Evolutionary conservation across 2,329 filamentous ascomycete genomes (phyloP).

Genomic region (Venturia nashicola): DNA sequence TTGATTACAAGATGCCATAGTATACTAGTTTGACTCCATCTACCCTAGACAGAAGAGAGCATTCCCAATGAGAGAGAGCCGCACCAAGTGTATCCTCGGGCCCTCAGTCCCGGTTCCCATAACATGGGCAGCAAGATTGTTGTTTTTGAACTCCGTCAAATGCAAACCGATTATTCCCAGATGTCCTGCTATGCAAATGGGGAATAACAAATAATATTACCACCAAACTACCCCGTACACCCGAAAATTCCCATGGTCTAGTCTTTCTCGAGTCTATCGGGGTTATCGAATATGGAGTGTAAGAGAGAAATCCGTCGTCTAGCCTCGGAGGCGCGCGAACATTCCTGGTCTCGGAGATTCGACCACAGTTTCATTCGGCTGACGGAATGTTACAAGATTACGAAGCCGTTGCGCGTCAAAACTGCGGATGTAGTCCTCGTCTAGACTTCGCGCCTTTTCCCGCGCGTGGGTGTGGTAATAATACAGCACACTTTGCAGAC

Average conservation of each 20-base stretch:
- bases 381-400: slow-evolving; percentile 21
- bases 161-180: not conserved
- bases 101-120: not conserved
- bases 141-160: not conserved
- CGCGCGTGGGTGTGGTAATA: slow-evolving; percentile 59
- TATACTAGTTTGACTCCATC: not conserved
- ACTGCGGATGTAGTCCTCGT: slow-evolving; percentile 32
- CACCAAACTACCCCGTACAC: not conserved
- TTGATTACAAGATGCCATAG: not conserved
- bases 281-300: not conserved
- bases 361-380: not conserved
- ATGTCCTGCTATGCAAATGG: not conserved
- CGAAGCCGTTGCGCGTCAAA: slow-evolving; percentile 31
- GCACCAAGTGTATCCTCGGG: not conserved
- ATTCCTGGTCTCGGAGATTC: not conserved
- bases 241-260: not conserved
- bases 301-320: not conserved
- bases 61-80: not conserved
- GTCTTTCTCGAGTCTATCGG: not conserved
- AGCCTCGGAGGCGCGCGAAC: not conserved
- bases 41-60: not conserved
- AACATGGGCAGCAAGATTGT: not conserved
- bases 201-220: not conserved
- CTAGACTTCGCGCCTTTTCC: slow-evolving; percentile 36
- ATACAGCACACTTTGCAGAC: slow-evolving; percentile 44